Evolutionary conservation across 2,329 filamentous ascomycete species (phyloP), one percentile per base, ranked within the genome.

Genomic region (Neonectria neomacrospora): DNA sequence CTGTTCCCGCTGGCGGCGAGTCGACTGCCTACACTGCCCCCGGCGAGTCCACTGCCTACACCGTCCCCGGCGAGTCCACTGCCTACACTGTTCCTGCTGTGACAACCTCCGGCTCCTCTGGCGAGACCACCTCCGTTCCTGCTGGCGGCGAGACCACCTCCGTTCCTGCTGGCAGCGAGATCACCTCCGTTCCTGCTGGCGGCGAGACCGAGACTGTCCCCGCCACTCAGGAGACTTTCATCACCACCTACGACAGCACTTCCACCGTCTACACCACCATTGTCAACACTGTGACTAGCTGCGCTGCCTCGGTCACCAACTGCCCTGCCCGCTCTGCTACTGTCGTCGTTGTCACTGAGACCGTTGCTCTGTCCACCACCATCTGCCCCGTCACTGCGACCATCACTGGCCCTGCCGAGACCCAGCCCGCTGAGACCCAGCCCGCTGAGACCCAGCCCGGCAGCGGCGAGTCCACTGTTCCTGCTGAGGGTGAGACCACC

Each of bases 331-430:
- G 78, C 50, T 72, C 79, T 30, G 71, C 76, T 57, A 82, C 81
- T 12, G 80, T 82, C 48, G 80, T 78, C 1, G 74, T 86, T 30
- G 78, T 85, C 57, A 86, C 85, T 3, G 81, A 85, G 61, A 87
- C 84, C 7, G 74, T 90, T 63, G 77, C 86, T 50, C 71, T 88
- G 52, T 85, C 83, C 54, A 90, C 88, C 66, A 90, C 87, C 42
- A 75, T 89, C 73, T 88, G 86, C 82, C 86, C 85, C 22, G 84
- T 87, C 63, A 87, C 85, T n/a, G 83, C 83, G 79, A 86, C 84
- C 39, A 34, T 58, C 45, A 64, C 68, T 39, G 66, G 58, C 54
- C 70, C 68, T 28, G 58, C 54, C 41, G 61, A 60, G 56, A 71
- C 65, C 52, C 20, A 63, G 59, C 63, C 70, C 23, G 56, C 32